phyloP scores from a whole-genome alignment of 352 stramenopile species.

The Pelagophyceae sp. region DNA sequence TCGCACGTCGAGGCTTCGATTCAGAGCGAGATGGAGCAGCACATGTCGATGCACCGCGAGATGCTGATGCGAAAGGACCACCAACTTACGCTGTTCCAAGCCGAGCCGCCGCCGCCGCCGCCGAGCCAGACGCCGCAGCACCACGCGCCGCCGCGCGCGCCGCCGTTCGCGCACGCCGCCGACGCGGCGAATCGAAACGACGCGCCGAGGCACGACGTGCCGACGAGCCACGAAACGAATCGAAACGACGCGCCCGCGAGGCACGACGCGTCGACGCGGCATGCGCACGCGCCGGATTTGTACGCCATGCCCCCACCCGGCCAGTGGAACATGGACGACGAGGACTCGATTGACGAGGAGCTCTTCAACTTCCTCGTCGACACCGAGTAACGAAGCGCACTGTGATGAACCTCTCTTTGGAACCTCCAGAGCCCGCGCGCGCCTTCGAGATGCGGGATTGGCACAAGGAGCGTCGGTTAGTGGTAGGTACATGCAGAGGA shows the following conservation, averaged over 20 bases:
- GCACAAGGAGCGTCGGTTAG: too few relatives aligned
- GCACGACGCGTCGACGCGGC: neutral
- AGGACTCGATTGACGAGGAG: neutral
- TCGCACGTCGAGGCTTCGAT: neutral
- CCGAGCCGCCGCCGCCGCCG: neutral
- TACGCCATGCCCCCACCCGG: neutral
- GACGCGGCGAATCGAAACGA: neutral
- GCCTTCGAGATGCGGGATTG: too few relatives aligned
- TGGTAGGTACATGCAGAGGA: too few relatives aligned
- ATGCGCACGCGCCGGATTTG: neutral
- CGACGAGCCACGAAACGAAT: too few relatives aligned
- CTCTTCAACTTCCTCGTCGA: constrained; percentile 9
- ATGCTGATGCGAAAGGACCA: neutral
- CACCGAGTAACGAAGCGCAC: neutral
- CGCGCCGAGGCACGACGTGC: too few relatives aligned
- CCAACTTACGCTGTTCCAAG: constrained; percentile 7
- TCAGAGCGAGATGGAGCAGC: neutral
- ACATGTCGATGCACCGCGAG: constrained; percentile 16
- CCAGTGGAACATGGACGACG: neutral
- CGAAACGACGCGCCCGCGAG: too few relatives aligned
- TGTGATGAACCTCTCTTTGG: too few relatives aligned
- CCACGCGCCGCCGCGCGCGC: neutral
- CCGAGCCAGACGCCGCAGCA: neutral
- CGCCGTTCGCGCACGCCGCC: neutral
- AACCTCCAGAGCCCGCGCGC: too few relatives aligned